Conservation (phyloP, 306 rosid species). For the Ceratonia siliqua region DNA sequence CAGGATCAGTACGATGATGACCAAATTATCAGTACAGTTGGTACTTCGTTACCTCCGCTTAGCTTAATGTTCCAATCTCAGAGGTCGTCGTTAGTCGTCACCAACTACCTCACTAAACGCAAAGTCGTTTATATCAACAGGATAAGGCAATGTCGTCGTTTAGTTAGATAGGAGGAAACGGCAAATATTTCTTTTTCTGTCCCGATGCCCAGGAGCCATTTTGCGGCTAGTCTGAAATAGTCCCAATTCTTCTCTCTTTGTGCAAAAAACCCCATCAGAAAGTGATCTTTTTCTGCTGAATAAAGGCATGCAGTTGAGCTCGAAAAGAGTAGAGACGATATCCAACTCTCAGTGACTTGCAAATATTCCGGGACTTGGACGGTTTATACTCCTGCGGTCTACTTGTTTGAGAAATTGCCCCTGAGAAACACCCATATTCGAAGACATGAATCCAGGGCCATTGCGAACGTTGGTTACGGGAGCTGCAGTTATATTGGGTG, state of each 20-base stretch:
- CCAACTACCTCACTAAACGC: background rate
- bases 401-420: conserved; percentile 43
- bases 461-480: conserved; percentile 45
- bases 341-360: too few species aligned
- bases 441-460: conserved; percentile 53
- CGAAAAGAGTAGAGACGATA: too few species aligned
- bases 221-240: too few species aligned
- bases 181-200: background rate
- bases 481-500: conserved; percentile 60
- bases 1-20: conserved; percentile 14
- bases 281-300: background rate
- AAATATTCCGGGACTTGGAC: background rate
- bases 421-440: background rate
- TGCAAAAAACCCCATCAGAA: background rate
- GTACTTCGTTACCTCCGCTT: background rate
- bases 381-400: background rate
- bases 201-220: too few species aligned
- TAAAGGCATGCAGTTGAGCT: too few species aligned
- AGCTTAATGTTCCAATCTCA: background rate
- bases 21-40: conserved; percentile 3
- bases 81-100: background rate
- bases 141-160: background rate
- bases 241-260: too few species aligned
- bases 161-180: background rate
- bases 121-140: conserved; percentile 15